Evolutionary conservation across 305 asterid genomes (phyloP), one percentile per base, ranked within the genome.

Genomic region (Fraxinus albicans): DNA sequence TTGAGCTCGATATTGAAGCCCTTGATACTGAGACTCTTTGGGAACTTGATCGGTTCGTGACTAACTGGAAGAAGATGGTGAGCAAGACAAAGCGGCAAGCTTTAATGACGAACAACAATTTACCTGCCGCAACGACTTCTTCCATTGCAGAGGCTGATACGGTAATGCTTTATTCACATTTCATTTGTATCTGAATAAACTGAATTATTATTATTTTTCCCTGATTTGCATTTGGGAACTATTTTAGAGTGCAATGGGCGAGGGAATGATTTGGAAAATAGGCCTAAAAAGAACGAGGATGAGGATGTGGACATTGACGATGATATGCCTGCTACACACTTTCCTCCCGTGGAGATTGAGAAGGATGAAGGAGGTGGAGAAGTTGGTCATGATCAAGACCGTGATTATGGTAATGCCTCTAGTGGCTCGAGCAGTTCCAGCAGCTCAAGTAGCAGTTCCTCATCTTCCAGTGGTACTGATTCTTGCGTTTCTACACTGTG

Each of bases 271-370:
- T 82, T 77, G 6, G 90, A 76, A 0, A 92, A 86, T 90, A 95
- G 90, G 83, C 85, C 88, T 7, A 93, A 87, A 63, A 97, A 91
- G 55, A 91, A 91, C 10, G 98, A 95, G 0, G 99, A 96, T 47
- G 99, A 96, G 84, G 99, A 96, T 83, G 96, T 96, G 0, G 99
- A 96, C 80, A 93, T 96, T 81, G 99, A 91, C 75, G 98, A 95
- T 87, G 98, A 96, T 84, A 88, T 90, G 91, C 99, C 98, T 1
- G 95, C 88, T 0, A 84, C 95, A 4, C 90, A 88, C 85, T 96
- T 95, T 83, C 98, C 99, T 6, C 97, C 96, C 0, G 97, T 95
- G 77, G 98, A 93, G 83, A 96, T 94, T 76, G 98, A 95, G 79
- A 96, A 92, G 88, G 99, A 96, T 87, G 99, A 94, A 80, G 98